Evolutionary conservation across 345 rosid species (phyloP).

Genomic region (Citrus australasica): DNA sequence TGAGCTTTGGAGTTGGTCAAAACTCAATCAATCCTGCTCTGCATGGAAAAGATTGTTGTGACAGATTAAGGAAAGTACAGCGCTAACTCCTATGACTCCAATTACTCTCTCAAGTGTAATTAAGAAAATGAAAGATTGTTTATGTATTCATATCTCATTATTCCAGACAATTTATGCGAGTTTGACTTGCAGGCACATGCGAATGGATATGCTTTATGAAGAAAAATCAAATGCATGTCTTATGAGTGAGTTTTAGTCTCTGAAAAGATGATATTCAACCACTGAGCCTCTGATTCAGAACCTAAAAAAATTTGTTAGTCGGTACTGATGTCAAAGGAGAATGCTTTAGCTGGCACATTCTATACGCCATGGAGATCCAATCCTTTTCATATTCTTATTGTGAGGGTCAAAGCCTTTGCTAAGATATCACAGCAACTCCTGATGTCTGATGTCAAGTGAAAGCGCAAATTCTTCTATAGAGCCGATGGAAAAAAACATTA

Average conservation of each 20-base stretch:
- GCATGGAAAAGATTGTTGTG: not conserved
- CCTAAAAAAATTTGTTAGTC: not conserved
- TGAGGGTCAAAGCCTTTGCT: not conserved
- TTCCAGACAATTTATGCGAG: not conserved
- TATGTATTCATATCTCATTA: not conserved
- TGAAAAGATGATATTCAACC: not conserved
- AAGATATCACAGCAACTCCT: not conserved
- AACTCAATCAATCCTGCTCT: not conserved
- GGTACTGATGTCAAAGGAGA: not conserved
- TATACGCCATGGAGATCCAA: not conserved
- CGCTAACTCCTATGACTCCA: not conserved
- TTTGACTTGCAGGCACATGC: not conserved
- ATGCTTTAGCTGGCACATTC: not conserved
- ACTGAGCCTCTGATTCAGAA: not conserved
- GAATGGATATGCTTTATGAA: not conserved
- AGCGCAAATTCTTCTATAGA: not conserved
- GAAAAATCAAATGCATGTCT: not conserved
- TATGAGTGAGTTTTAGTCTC: not conserved
- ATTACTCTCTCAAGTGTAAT: not conserved
- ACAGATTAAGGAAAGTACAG: not conserved
- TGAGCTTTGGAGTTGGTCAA: constrained; percentile 11
- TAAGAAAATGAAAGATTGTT: not conserved
- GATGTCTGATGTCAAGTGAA: not conserved
- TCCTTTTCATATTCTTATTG: not conserved
- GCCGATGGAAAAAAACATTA: not conserved